Evolutionary conservation across 192 early-diverging fungal genomes (phyloP), one percentile per base, ranked within the genome.

Genomic region (Dissophora ornata): DNA sequence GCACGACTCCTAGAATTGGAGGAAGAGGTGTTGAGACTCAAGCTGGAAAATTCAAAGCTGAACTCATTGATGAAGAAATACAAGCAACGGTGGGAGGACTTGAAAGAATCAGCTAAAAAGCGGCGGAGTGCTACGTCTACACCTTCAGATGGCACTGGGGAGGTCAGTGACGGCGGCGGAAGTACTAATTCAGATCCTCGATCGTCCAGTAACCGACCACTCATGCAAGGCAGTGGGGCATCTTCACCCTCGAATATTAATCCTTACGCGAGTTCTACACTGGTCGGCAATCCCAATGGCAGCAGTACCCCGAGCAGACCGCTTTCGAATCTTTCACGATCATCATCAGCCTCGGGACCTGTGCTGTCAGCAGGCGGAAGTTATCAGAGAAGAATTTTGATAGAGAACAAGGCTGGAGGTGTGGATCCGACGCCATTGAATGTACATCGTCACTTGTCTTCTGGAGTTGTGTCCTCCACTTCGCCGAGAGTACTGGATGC

Each of bases 81-180:
- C 59, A 89, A 85, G 63, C 90, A 92, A 28, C 81, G 90, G 36
- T 95, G 92, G 92, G 89, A 92, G 45, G 92, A 90, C 49, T 71
- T 94, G 28, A 94, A 92, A 57, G 93, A 93, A 67, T 81, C 87
- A 33, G 90, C 89, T 40, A 89, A 88, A 55, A 85, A 83, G 32
- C 41, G 82, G 49, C 59, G 79, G 22, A 70, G 73, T 10, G 71
- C 57, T 4, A 25, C 58, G 0, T 33, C 58, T 16, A 48, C 63
- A 42, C 33, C 57, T 18, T 25, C 32, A 4, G 56, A 60, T 28
- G 62, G 30, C 15, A 21, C 11, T 21, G 36, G 2, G 2, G 44
- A 62, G 5, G 21, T 15, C 11, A 21, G 25, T 24, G 24, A 24
- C 3, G 15, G 53, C 33, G 42, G n/a, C 19, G 50, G 3, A 4